Evolutionary conservation across 768 basidiomycete genomes (phyloP).

Genomic region (Russula brevipes): DNA sequence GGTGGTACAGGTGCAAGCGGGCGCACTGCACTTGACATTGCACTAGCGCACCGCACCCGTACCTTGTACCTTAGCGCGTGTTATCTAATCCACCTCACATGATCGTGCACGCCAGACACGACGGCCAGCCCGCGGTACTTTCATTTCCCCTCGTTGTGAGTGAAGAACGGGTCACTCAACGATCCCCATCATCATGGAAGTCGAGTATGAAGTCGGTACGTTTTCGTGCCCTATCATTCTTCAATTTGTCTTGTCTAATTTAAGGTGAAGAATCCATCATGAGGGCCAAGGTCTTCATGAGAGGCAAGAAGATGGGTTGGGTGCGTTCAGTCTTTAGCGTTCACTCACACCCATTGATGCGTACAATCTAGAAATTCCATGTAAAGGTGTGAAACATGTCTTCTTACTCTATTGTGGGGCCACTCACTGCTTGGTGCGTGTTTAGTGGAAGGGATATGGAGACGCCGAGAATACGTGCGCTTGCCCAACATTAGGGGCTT

Average conservation of each 20-base stretch:
- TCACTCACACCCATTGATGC: neutral
- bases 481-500: neutral
- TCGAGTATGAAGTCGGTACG: slow-evolving; percentile 27
- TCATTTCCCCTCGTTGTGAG: neutral
- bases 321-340: slow-evolving; percentile 1
- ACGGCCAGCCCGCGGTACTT: neutral
- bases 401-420: neutral
- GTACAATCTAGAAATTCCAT: slow-evolving; percentile 18
- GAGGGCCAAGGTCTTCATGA: slow-evolving; percentile 26
- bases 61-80: slow-evolving; percentile 1
- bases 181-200: slow-evolving; percentile 6
- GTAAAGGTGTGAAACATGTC: slow-evolving; percentile 17
- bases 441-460: slow-evolving; percentile 25
- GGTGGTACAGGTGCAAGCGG: too few relatives aligned
- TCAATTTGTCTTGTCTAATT: neutral
- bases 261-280: slow-evolving; percentile 15
- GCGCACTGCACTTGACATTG: too few relatives aligned
- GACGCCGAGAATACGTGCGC: slow-evolving; percentile 24
- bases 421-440: neutral
- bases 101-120: slow-evolving; percentile 1
- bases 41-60: too few relatives aligned
- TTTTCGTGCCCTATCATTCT: neutral
- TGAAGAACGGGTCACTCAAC: neutral
- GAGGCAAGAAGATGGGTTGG: slow-evolving; percentile 25
- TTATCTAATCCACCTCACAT: slow-evolving; percentile 21